These are phyloP conservation scores for Leccinum variabile DNA, from an alignment of 1,284 basidiomycete genomes.

Conservation along the genomic window DNA sequence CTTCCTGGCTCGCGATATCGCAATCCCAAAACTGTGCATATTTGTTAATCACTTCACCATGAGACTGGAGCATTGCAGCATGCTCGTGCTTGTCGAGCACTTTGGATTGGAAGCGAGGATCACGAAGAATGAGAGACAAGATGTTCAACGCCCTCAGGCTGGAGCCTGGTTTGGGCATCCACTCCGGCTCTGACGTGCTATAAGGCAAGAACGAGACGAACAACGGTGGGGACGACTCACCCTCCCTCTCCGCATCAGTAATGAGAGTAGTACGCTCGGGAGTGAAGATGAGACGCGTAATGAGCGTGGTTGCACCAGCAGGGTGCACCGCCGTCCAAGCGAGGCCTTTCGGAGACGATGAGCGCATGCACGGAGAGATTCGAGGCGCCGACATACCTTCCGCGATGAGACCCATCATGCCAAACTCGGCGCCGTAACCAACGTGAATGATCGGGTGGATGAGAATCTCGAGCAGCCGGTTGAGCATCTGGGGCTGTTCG, in stretches of 20 bases:
- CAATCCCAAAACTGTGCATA: constrained; percentile 37
- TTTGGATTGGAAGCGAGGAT: constrained; percentile 32
- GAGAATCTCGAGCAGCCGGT: constrained; percentile 56
- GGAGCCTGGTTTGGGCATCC: constrained; percentile 28
- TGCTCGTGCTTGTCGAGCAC: constrained; percentile 34
- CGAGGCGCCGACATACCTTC: constrained; percentile 47
- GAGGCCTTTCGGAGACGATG: constrained; percentile 36
- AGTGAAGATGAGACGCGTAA: constrained; percentile 34
- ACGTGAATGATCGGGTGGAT: constrained; percentile 66
- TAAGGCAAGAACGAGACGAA: background rate
- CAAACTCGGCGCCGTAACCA: constrained; percentile 66
- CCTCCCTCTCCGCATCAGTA: constrained; percentile 25
- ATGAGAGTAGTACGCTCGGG: constrained; percentile 30
- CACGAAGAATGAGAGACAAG: constrained; percentile 39
- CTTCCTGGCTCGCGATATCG: constrained; percentile 28
- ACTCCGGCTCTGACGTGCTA: constrained; percentile 1
- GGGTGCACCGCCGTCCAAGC: constrained; percentile 45
- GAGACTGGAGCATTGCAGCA: constrained; percentile 33
- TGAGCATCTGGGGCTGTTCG: constrained; percentile 56
- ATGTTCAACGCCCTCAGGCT: constrained; percentile 40
- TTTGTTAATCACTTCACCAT: constrained; percentile 32
- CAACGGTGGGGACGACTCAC: constrained; percentile 4
- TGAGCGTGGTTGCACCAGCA: constrained; percentile 30
- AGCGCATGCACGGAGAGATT: background rate
- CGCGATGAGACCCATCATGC: constrained; percentile 57